Base-by-base conservation (phyloP, 2,329 filamentous ascomycete species). In the Sclerotiophoma versabilis region DNA sequence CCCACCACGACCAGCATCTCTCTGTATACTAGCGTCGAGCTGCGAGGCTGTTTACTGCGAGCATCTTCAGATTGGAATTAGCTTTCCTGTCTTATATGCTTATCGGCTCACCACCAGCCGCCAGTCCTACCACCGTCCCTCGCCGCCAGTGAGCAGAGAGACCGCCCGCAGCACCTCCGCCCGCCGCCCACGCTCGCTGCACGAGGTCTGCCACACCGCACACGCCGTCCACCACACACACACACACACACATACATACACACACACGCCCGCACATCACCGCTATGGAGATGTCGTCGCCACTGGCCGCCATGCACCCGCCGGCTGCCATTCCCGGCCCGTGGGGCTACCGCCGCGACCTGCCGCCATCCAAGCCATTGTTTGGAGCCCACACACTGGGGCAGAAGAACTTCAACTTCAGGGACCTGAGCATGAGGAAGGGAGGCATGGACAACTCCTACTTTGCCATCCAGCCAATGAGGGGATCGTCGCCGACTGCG, bases 201-300 rank as follows among this genome's bases (percentile, higher is more conserved):
- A 55, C 54, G 54, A 56, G 59, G 50, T 47, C 58, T 37, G 39
- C 30, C 26, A 29, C 49, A 38, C 47, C 43, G 32, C 17, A 20
- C 22, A 22, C 33, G 23, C 23, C 20, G 14, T 41, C 48, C 25
- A 17, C 92, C 49, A 22, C 49, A 27, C 27, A 33, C 27, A 32
- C 17, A 5, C 27, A 15, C 34, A n/a, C 23, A 32, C 37, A 42
- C 37, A 22, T 27, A 32, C 36, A 43, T 30, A 23, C 29, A 37
- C 39, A 45, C 48, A 32, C 36, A 14, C 39, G 57, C 41, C 68
- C 96, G 96, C 91, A 91, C 96, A 79, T 87, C 88, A 55, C 96
- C 92, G 52, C 48, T 54, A 97, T 98, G 92, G 92, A 96, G 79
- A 88, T 90, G 62, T 97, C 93, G 37, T 98, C 95, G 68, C 95